Percentiles rank a stretch among this genome's conserved stretches.
These are phyloP conservation scores for Obba rivulosa DNA, from an alignment of 768 basidiomycete species.

Conservation along the genomic window DNA sequence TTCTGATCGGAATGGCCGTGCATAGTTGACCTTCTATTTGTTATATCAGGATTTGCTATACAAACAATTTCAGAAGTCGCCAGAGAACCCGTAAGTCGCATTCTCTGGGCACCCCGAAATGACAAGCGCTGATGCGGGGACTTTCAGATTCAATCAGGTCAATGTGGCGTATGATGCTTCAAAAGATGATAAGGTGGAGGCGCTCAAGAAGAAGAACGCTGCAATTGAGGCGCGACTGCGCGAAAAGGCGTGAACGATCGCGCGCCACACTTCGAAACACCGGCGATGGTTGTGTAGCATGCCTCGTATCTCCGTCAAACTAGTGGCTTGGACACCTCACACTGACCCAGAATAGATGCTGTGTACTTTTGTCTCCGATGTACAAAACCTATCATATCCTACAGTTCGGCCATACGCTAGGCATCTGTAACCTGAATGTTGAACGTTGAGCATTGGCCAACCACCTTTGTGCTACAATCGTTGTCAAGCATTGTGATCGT, in stretches of 20 bases:
- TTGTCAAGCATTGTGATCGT: neutral
- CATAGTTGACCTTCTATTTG: constrained; percentile 2
- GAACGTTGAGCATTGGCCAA: no score
- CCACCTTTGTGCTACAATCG: no score
- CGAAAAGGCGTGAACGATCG: constrained; percentile 20
- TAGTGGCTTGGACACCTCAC: neutral
- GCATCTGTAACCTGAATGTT: no score
- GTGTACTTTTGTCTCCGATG: neutral
- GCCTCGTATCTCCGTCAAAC: neutral
- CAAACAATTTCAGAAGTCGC: constrained; percentile 96
- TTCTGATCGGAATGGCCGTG: neutral
- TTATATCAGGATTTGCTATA: constrained; percentile 72
- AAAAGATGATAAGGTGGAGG: constrained; percentile 81
- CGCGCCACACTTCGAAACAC: no score
- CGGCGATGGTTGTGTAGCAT: no score
- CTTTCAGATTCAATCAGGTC: constrained; percentile 77
- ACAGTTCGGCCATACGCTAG: neutral
- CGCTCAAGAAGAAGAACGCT: constrained; percentile 62
- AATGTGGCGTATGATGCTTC: constrained; percentile 77
- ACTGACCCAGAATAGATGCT: neutral
- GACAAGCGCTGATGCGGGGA: neutral
- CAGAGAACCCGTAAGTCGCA: constrained; percentile 87
- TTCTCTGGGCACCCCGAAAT: neutral
- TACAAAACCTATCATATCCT: neutral
- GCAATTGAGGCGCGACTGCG: constrained; percentile 64